Base-by-base conservation (phyloP, 2,329 filamentous ascomycete genomes). In the Claviceps pazoutovae region DNA sequence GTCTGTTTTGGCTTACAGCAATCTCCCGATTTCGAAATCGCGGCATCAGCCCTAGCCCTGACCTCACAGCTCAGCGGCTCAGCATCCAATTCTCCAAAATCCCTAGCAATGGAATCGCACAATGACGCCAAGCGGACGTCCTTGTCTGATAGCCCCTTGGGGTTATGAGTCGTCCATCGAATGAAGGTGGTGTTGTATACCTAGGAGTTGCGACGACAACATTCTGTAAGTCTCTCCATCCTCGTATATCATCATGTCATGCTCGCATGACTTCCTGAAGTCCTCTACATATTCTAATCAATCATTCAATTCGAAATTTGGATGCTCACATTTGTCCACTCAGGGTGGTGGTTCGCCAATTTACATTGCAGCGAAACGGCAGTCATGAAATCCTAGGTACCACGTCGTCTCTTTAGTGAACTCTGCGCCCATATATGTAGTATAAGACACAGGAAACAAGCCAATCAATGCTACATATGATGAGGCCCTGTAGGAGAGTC, bases 161-260 rank as follows among this genome's bases (percentile, higher is more conserved):
- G 83, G 53, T 68, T 75, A 62, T 88, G 84, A 1, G 84, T 88
- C 8, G 83, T 87, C 84, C 84, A 88, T 48, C 82, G 77, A 55
- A 88, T 79, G 58, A 80, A 80, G 0, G 79, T 78, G 5, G 76
- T 82, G 62, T 85, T 87, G 67, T 83, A 88, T 8, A 85, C 75
- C 81, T 84, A 47, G 14, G 8, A 5, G 2, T 19, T 23, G 21
- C 14, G 13, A 44, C 19, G 16, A 17, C 1, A 34, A 44, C 17
- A 36, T 45, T 43, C 19, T n/a, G 34, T 48, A 36, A 38, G 45
- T 13, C n/a, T 34, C 4, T 46, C 44, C 23, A 34, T 30, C 23
- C 16, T 30, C 5, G 16, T n/a, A 45, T 26, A 11, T 11, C 41
- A 43, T 21, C 17, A 19, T 9, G 9, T 30, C 30, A 34, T 11